Evolutionary conservation across 164 flowering plant species (phyloP), one percentile per base, ranked within the genome.

Genomic region (Aristolochia fimbriata): DNA sequence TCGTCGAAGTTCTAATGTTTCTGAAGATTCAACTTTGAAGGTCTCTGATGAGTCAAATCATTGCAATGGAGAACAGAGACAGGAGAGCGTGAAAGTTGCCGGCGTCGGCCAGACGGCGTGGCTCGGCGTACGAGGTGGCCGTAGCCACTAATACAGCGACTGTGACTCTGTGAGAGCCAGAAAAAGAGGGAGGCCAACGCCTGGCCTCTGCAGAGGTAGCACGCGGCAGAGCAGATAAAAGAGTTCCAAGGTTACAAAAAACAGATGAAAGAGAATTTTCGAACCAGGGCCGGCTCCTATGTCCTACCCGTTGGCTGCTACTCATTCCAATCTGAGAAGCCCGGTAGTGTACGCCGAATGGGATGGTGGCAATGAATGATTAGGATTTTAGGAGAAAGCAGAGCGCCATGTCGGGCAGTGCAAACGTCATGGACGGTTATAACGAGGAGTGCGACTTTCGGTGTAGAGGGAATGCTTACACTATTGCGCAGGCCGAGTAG

Each of bases 351-450:
- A n/a, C n/a, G n/a, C n/a, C n/a, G 12, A 12, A 2, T 12, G 6
- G 16, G 20, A 48, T 3, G 16, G 51, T 15, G 52, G 52, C 52
- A 21, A 11, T 14, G 22, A 57, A 57, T 57, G 59, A 57, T n/a
- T 30, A 33, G 22, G 45, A 31, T 3, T 3, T 7, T 37, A 10
- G 43, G 43, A 37, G 30, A 5, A 55, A 55, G 43, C 58, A 55
- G n/a, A 14, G 21, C n/a, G 59, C 33, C 59, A 57, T 17, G 19
- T 33, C 14, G 17, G 33, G 57, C 57, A 54, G 57, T 10, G 49
- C 51, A 23, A n/a, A 58, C 61, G 51, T 46, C 61, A 58, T 22
- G 61, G 25, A 30, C 61, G 51, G 61, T 37, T 31, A 47, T 59
- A 11, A 21, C 31, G 17, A 46, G 61, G 49, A 15, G 14, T 45